These are phyloP conservation scores for Tuber borchii DNA, from an alignment of 495 filamentous ascomycete species.

Conservation along the genomic window DNA sequence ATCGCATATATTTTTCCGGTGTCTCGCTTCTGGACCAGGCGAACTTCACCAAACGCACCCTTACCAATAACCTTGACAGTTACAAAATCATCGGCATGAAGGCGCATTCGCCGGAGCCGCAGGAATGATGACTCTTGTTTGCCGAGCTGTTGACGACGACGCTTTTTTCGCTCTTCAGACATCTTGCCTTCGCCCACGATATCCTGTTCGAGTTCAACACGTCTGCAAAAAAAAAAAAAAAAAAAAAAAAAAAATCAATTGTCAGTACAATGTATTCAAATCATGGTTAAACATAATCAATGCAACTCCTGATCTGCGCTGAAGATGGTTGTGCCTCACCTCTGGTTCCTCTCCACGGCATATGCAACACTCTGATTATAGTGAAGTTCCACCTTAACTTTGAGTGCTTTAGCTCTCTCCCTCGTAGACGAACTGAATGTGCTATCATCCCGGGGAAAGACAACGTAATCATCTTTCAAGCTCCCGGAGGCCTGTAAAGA, in stretches of 20 bases:
- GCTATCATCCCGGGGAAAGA: constrained; percentile 50
- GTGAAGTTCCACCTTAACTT: constrained; percentile 41
- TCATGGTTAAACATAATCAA: constrained; percentile 5
- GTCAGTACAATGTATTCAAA: constrained; percentile 9
- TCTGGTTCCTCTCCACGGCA: constrained; percentile 66
- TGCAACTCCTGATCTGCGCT: constrained; percentile 45
- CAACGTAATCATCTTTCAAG: constrained; percentile 49
- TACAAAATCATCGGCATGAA: constrained; percentile 83
- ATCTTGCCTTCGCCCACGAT: constrained; percentile 58
- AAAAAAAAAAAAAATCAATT: constrained; percentile 3
- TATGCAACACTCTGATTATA: constrained; percentile 50
- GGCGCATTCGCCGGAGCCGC: constrained; percentile 86
- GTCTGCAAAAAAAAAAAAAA: constrained; percentile 49
- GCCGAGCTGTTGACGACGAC: constrained; percentile 67
- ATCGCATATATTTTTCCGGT: constrained; percentile 96
- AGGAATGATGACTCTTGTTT: constrained; percentile 85
- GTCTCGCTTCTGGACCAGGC: constrained; percentile 89
- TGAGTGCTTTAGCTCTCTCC: constrained; percentile 46
- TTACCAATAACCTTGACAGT: constrained; percentile 98
- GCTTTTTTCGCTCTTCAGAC: constrained; percentile 65
- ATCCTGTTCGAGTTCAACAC: constrained; percentile 80
- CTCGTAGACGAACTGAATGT: constrained; percentile 30
- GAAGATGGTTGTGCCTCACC: constrained; percentile 56
- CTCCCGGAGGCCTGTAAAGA: constrained; percentile 56
- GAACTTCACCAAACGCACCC: constrained; percentile 97